Evolutionary conservation across 192 early-diverging fungal genomes (phyloP).

Genomic region (Backusella tarrabulga): DNA sequence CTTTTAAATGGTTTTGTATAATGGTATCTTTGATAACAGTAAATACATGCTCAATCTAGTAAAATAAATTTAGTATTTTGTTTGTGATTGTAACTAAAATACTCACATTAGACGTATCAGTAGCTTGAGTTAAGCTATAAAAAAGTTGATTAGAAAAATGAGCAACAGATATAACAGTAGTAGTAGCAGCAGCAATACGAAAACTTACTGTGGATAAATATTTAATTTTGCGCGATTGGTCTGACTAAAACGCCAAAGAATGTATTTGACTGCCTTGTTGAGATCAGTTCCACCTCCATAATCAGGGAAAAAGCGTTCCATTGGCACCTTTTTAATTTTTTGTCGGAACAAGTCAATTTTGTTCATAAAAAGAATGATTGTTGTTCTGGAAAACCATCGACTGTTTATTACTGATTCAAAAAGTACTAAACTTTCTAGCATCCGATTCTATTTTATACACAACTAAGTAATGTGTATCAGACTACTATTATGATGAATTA

Average conservation of each 20-base stretch:
- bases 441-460: conserved; percentile 62
- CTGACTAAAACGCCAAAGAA: conserved; percentile 87
- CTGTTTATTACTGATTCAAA: conserved; percentile 87
- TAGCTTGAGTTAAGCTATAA: conserved; percentile 83
- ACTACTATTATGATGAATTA: conserved; percentile 8
- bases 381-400: conserved; percentile 79
- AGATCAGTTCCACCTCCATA: conserved; percentile 72
- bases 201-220: conserved; percentile 77
- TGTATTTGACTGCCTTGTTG: conserved; percentile 82
- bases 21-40: conserved; percentile 90
- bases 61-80: not conserved
- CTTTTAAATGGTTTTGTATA: conserved; percentile 78
- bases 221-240: conserved; percentile 78
- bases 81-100: not conserved
- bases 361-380: conserved; percentile 85
- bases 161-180: not conserved
- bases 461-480: not conserved
- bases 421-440: conserved; percentile 79
- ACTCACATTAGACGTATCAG: conserved; percentile 83
- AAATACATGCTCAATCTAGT: conserved; percentile 74
- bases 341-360: conserved; percentile 81
- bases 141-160: not conserved
- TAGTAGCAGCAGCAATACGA: not conserved
- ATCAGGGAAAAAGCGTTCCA: conserved; percentile 79
- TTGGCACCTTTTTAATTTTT: conserved; percentile 68